Evolutionary conservation across 2,329 filamentous ascomycete genomes (phyloP), one percentile per base, ranked within the genome.

Genomic region (Xylaria sp.): DNA sequence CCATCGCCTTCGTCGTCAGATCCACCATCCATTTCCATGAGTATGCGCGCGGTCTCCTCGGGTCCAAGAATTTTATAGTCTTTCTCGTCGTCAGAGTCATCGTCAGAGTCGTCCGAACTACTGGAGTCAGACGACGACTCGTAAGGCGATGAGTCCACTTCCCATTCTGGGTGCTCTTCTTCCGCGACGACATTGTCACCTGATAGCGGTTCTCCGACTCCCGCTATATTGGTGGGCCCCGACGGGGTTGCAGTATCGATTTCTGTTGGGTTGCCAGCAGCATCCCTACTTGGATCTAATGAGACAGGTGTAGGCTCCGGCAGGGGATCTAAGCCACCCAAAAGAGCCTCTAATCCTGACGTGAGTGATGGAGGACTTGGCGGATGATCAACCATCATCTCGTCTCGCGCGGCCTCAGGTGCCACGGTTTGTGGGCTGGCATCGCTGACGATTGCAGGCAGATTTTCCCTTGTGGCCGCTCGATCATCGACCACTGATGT

Each of bases 21-120:
- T 1, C 87, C 91, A 31, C 83, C 88, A 66, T 94, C 93, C 43
- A 86, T 90, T 64, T 89, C 85, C 92, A 98, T 96, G 21, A 98
- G 80, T 49, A 96, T 87, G 33, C 89, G 88, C 0, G 91, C 92
- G 59, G 91, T 90, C 73, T 96, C 93, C 70, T 93, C 92, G 2
- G 93, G 86, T 55, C 89, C 89, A 1, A 97, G 81, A 41, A 93
- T 82, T 54, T 90, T 85, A 61, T 85, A 84, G 58, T 86, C 83
- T 37, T 81, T 79, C 1, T 76, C 80, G 46, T 84, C 78, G 19
- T 87, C 84, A 17, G 81, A 80, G 1, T 77, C 79, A 52, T 84
- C 83, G 47, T 84, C 83, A 0, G 84, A 85, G 38, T 83, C 84
- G 63, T 88, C 85, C 2, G 86, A 87, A 68, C 77, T 81, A 71